phyloP scores from a whole-genome alignment of 148 eudicot species.

The Spergularia bocconei region DNA sequence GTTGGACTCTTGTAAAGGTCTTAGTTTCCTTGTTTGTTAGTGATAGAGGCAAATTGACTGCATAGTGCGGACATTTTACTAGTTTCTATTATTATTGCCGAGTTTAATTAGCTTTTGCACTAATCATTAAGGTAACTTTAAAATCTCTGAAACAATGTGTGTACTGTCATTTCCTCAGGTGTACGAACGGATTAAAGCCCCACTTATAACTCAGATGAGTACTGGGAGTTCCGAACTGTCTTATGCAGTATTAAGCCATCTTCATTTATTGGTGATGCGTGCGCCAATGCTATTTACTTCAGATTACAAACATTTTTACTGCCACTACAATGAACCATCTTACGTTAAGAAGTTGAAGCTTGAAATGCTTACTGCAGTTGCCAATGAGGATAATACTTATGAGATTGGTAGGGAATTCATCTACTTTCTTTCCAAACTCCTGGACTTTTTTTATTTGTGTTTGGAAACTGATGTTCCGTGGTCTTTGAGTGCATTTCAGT shows the following conservation, averaged over 20 bases:
- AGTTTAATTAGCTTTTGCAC: neutral
- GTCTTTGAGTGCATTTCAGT: conserved; percentile 50
- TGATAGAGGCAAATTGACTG: neutral
- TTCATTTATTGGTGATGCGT: conserved; percentile 96
- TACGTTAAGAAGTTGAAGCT: conserved; percentile 98
- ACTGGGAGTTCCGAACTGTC: conserved; percentile 95
- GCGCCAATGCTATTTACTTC: conserved; percentile 93
- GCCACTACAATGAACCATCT: conserved; percentile 95
- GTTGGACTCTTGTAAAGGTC: neutral
- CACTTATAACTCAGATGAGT: conserved; percentile 87
- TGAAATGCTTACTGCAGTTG: conserved; percentile 97
- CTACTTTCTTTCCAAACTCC: neutral
- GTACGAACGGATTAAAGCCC: conserved; percentile 96
- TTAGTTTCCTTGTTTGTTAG: neutral
- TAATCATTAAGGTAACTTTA: neutral
- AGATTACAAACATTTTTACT: conserved; percentile 96
- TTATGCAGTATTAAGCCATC: conserved; percentile 88
- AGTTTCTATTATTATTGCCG: conserved; percentile 4
- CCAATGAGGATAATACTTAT: conserved; percentile 91
- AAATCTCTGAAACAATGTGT: neutral
- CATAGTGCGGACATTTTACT: neutral
- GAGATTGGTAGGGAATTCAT: conserved; percentile 66
- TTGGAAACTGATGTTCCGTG: neutral
- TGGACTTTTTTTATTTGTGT: neutral
- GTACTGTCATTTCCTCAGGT: conserved; percentile 45